Base-by-base conservation (phyloP, 2,329 filamentous ascomycete genomes). In the Orbilia ellipsospora region DNA sequence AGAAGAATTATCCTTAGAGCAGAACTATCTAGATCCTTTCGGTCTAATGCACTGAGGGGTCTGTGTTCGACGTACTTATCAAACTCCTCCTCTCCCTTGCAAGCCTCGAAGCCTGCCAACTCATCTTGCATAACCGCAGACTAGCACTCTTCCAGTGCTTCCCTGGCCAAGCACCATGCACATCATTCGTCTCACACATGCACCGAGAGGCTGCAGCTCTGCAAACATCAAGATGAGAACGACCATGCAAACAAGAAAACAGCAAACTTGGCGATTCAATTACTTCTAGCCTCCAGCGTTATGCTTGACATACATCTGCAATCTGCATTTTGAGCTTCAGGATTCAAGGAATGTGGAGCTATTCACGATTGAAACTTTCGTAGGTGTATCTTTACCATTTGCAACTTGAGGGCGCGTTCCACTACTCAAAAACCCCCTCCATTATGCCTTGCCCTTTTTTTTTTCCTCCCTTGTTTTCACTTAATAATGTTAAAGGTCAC, bases 51-150 rank as follows among this genome's bases (percentile, higher is more conserved):
- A 10, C 31, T 28, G 31, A 36, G 31, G 31, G 31, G 31, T 1
- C 10, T 36, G 23, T 36, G 6, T 10, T 36, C 31, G 31, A 36
- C 31, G 31, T 10, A 36, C 31, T 7, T 36, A 36, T 36, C 31
- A 36, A 36, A 36, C 31, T 36, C 31, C 10, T 36, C 6, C 10
- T 36, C 31, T 36, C 31, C 31, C 31, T 36, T 36, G 31, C 31
- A 36, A 36, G 31, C 31, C 8, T 48, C 44, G 15, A 15, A 48
- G 44, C 44, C 16, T 75, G 72, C 72, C 72, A 75, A 75, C 72
- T 75, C 72, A 75, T 60, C 72, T 63, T 75, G 72, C 72, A 75
- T 75, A 75, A 75, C 72, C 72, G 72, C 59, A 69, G 52, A 61
- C 72, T 65, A 67, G 63, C 51, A 44, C 55, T 40, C 4, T 60